Evolutionary conservation across 257 asterid genomes (phyloP).

Genomic region (Asclepias syriaca): DNA sequence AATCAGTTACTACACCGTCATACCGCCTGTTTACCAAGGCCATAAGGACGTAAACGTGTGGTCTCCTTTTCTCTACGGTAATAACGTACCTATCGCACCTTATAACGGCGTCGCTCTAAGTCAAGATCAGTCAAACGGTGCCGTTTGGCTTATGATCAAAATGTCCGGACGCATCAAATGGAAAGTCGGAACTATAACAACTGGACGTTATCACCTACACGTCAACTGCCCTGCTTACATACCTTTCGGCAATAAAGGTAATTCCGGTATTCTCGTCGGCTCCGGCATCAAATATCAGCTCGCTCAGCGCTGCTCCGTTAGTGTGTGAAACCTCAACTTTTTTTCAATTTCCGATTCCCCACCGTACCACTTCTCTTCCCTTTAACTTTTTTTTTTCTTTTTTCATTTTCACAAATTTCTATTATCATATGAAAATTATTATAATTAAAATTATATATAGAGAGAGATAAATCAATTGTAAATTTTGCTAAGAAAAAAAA

Average conservation of each 20-base stretch:
- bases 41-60: slow-evolving; percentile 69
- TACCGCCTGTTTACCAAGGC: slow-evolving; percentile 76
- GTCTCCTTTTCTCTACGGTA: slow-evolving; percentile 74
- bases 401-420: not conserved
- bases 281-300: slow-evolving; percentile 68
- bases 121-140: slow-evolving; percentile 54
- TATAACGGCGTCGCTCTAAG: slow-evolving; percentile 53
- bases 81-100: slow-evolving; percentile 71
- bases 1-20: slow-evolving; percentile 60
- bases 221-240: slow-evolving; percentile 63
- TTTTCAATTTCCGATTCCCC: too few relatives aligned
- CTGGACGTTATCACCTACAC: slow-evolving; percentile 73
- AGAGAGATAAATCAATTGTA: slow-evolving; percentile 14
- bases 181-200: slow-evolving; percentile 53
- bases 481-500: slow-evolving; percentile 15
- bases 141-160: slow-evolving; percentile 37
- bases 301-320: slow-evolving; percentile 48
- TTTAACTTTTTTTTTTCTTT: not conserved
- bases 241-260: slow-evolving; percentile 41
- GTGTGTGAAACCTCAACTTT: slow-evolving; percentile 28
- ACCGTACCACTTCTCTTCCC: too few relatives aligned
- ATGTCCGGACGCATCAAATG: slow-evolving; percentile 69
- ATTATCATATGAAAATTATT: not conserved
- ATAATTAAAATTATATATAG: not conserved
- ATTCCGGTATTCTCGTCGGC: slow-evolving; percentile 47